A percentile compares a stretch with the other conserved stretches of the same genome.
phyloP scores from a whole-genome alignment of 768 basidiomycete genomes.

The Phylloporus rhodoxanthus region DNA sequence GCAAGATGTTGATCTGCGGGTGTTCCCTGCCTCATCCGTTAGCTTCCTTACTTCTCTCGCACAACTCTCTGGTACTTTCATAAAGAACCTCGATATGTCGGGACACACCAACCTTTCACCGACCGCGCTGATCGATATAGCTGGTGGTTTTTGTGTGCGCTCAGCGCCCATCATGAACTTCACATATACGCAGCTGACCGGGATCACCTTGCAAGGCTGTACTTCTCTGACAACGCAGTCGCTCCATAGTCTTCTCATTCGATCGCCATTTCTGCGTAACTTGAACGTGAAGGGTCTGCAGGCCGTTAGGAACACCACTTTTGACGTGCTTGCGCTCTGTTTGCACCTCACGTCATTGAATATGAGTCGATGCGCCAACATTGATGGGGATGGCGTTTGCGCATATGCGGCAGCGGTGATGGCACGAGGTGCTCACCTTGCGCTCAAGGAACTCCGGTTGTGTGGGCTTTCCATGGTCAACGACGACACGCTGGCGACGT shows the following conservation, averaged over 20 bases:
- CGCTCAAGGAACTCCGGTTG: slow-evolving; percentile 57
- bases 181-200: slow-evolving; percentile 61
- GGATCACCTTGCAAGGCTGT: slow-evolving; percentile 71
- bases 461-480: slow-evolving; percentile 60
- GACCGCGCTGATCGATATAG: slow-evolving; percentile 46
- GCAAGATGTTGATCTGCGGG: slow-evolving; percentile 54
- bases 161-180: slow-evolving; percentile 25
- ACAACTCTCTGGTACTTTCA: slow-evolving; percentile 56
- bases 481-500: slow-evolving; percentile 54
- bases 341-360: slow-evolving; percentile 56
- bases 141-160: slow-evolving; percentile 48
- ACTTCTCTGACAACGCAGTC: slow-evolving; percentile 55
- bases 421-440: slow-evolving; percentile 42
- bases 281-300: slow-evolving; percentile 64
- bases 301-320: slow-evolving; percentile 69
- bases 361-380: slow-evolving; percentile 61
- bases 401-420: slow-evolving; percentile 41
- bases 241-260: slow-evolving; percentile 62
- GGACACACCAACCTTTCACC: slow-evolving; percentile 53
- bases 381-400: slow-evolving; percentile 60
- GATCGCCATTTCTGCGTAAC: slow-evolving; percentile 52
- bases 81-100: slow-evolving; percentile 53
- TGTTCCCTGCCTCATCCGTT: slow-evolving; percentile 54
- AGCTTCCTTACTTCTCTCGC: slow-evolving; percentile 49
- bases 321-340: slow-evolving; percentile 59